Conservation (phyloP, 202 grass and related monocot genomes). For the Panicum hallii region DNA sequence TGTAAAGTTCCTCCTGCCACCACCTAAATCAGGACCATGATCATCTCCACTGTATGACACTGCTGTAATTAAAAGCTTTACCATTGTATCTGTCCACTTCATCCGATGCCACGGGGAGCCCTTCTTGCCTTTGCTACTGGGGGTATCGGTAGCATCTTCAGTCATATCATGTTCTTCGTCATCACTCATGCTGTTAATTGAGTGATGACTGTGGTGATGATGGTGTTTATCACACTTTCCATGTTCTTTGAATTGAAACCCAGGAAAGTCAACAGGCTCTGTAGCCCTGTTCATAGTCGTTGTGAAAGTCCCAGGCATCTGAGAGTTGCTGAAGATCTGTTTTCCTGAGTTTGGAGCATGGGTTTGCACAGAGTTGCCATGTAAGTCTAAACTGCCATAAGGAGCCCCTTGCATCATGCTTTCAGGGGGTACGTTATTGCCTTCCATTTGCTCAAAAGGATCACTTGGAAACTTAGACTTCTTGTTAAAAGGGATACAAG, state of each 20-base stretch:
- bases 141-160: constrained; percentile 57
- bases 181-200: constrained; percentile 51
- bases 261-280: constrained; percentile 39
- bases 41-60: constrained; percentile 82
- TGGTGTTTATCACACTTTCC: constrained; percentile 51
- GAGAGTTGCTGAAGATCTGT: constrained; percentile 48
- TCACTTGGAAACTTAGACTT: neutral
- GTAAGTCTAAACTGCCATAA: constrained; percentile 51
- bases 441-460: constrained; percentile 67
- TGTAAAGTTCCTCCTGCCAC: constrained; percentile 61
- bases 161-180: constrained; percentile 57
- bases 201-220: constrained; percentile 42
- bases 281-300: constrained; percentile 38
- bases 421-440: constrained; percentile 42
- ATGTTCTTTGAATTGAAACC: constrained; percentile 55
- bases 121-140: constrained; percentile 60
- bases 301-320: constrained; percentile 44
- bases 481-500: constrained; percentile 22
- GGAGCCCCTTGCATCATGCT: constrained; percentile 52
- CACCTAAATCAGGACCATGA: constrained; percentile 52
- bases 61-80: constrained; percentile 86
- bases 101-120: constrained; percentile 77
- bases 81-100: constrained; percentile 95
- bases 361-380: constrained; percentile 49
- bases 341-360: constrained; percentile 51